These are phyloP conservation scores for Teunomyces kruisii DNA, from an alignment of 805 yeast species.

Conservation along the genomic window DNA sequence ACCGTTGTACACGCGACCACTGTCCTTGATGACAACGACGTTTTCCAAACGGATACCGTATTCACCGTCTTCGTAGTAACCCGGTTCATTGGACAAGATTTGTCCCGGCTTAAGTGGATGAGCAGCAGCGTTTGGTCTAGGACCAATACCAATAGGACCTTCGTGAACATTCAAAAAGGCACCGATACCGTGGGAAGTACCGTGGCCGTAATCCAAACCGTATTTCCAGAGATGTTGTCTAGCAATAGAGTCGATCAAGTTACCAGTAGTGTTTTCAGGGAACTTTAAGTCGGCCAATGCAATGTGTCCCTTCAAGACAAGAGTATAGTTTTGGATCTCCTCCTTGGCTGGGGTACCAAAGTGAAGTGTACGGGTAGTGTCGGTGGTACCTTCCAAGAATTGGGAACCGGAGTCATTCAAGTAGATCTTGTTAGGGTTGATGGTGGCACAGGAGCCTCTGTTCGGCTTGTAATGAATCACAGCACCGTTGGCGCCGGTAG, in stretches of 20 bases:
- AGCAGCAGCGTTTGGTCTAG: conserved; percentile 48
- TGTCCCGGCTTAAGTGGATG: conserved; percentile 51
- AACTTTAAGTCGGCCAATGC: conserved; percentile 49
- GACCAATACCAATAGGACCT: conserved; percentile 63
- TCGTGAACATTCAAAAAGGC: conserved; percentile 61
- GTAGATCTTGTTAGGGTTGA: conserved; percentile 54
- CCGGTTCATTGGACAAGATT: conserved; percentile 61
- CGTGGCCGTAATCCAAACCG: conserved; percentile 61
- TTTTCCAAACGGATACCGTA: conserved; percentile 59
- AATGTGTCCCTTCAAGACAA: conserved; percentile 59
- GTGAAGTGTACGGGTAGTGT: conserved; percentile 61
- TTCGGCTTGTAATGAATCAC: conserved; percentile 72
- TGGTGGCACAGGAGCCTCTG: conserved; percentile 40
- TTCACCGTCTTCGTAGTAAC: conserved; percentile 57
- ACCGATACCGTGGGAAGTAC: conserved; percentile 69
- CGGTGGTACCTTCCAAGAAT: conserved; percentile 64
- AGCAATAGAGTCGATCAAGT: conserved; percentile 55
- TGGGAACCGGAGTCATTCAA: conserved; percentile 62
- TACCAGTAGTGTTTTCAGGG: conserved; percentile 57
- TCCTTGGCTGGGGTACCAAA: conserved; percentile 47
- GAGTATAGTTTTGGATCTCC: conserved; percentile 51
- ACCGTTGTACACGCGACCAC: conserved; percentile 49
- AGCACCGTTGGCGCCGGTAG: conserved; percentile 77
- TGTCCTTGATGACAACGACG: conserved; percentile 48
- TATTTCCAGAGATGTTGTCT: conserved; percentile 57